These are phyloP conservation scores for Rhizopogon vulgaris DNA, from an alignment of 768 basidiomycete genomes.

Conservation along the genomic window DNA sequence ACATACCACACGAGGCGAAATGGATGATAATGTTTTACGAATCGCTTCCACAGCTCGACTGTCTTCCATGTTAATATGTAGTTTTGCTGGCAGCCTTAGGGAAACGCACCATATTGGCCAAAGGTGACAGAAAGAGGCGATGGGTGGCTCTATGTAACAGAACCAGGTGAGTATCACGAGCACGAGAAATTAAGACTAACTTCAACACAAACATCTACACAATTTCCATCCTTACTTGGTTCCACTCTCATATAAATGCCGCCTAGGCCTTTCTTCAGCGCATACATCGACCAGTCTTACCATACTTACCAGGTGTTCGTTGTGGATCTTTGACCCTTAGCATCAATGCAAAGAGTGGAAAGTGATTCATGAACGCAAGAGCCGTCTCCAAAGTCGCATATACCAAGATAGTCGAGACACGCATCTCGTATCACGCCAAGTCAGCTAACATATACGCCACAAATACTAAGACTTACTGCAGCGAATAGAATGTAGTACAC, in stretches of 20 bases:
- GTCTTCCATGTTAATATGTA: not conserved
- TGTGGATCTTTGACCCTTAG: conserved; percentile 77
- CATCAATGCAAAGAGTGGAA: conserved; percentile 87
- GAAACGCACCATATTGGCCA: conserved; percentile 44
- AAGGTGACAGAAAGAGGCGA: conserved; percentile 47
- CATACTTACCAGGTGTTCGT: conserved; percentile 64
- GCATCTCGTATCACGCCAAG: conserved; percentile 32
- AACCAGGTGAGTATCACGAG: not conserved
- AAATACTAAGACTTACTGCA: conserved; percentile 30
- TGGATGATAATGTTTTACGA: conserved; percentile 54
- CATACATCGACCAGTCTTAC: not conserved
- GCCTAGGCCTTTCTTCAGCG: conserved; percentile 11
- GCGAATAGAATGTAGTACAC: conserved; percentile 86
- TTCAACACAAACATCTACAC: not conserved
- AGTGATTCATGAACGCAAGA: conserved; percentile 83
- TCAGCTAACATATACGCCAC: not conserved
- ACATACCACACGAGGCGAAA: conserved; percentile 45
- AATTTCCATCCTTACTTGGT: conserved; percentile 18
- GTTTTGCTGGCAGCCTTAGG: not conserved
- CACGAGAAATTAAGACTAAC: not conserved
- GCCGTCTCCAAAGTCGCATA: conserved; percentile 60
- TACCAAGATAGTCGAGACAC: conserved; percentile 46
- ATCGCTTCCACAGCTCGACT: conserved; percentile 46
- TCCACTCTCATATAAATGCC: conserved; percentile 21
- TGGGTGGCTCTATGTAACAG: conserved; percentile 42